A percentile compares a stretch with the other conserved stretches of the same genome.
Conservation (phyloP, 352 stramenopile species). For the Thalassiosira delicatula region DNA sequence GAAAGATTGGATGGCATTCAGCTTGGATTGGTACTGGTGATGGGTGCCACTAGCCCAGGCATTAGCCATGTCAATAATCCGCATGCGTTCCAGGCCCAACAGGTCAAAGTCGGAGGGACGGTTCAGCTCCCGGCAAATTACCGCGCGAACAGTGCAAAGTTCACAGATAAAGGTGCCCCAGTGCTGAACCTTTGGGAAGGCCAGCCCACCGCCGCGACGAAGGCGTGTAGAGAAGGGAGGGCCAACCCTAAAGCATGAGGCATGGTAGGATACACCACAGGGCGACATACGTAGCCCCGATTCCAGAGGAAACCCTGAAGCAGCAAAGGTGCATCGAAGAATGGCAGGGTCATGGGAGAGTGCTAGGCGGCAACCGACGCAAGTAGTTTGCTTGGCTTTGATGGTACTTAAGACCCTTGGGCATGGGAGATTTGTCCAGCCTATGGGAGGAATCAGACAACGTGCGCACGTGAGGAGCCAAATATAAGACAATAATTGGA, state of each 20-base stretch:
- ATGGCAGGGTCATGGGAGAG: not conserved
- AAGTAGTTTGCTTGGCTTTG: no score
- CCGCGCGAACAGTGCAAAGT: not conserved
- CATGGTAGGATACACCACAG: not conserved
- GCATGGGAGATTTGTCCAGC: no score
- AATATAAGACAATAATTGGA: no score
- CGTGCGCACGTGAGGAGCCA: no score
- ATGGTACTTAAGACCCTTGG: no score
- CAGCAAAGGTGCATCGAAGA: not conserved
- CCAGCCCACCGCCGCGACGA: not conserved
- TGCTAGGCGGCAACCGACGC: no score
- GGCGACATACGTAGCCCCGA: not conserved
- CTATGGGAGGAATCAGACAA: no score
- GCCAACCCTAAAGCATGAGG: not conserved
- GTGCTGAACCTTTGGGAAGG: not conserved
- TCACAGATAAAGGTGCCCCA: not conserved
- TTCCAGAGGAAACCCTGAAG: not conserved
- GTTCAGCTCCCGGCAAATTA: not conserved
- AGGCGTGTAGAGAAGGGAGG: not conserved
- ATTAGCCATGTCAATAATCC: slow-evolving; percentile 15
- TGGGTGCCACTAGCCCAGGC: slow-evolving; percentile 6
- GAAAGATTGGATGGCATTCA: not conserved
- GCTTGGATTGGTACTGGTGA: not conserved
- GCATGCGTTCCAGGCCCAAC: slow-evolving; percentile 8
- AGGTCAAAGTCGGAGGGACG: not conserved